These are phyloP conservation scores for Suillus discolor DNA, from an alignment of 768 basidiomycete species.

Conservation along the genomic window DNA sequence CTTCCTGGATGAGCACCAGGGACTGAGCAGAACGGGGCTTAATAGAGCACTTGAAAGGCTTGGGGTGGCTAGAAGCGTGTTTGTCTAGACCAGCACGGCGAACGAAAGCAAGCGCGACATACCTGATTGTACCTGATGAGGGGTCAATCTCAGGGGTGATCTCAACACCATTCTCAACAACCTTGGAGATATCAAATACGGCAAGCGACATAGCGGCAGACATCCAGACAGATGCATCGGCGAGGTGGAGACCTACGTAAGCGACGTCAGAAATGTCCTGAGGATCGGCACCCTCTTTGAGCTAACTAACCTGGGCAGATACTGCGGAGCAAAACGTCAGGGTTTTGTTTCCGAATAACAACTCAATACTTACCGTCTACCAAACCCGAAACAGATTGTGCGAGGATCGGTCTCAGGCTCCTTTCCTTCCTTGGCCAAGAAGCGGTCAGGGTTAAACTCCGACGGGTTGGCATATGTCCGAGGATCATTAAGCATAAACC, in stretches of 20 bases:
- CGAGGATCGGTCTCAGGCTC: slow-evolving; percentile 59
- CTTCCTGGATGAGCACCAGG: slow-evolving; percentile 46
- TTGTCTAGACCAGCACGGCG: neutral
- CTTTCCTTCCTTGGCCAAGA: slow-evolving; percentile 40
- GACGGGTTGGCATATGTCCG: slow-evolving; percentile 53
- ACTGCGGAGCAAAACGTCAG: slow-evolving; percentile 14
- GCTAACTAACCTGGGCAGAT: slow-evolving; percentile 31
- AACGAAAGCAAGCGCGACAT: neutral
- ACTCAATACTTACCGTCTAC: slow-evolving; percentile 48
- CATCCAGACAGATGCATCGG: slow-evolving; percentile 45
- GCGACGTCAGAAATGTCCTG: slow-evolving; percentile 19
- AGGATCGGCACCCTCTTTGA: neutral
- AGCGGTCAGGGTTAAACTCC: slow-evolving; percentile 62
- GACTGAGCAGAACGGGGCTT: slow-evolving; percentile 54
- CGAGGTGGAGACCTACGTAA: slow-evolving; percentile 42
- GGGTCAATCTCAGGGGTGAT: slow-evolving; percentile 53
- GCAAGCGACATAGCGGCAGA: slow-evolving; percentile 41
- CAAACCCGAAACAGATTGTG: slow-evolving; percentile 69
- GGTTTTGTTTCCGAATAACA: slow-evolving; percentile 7
- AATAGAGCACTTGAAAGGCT: slow-evolving; percentile 50
- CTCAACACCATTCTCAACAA: slow-evolving; percentile 39
- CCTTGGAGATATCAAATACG: slow-evolving; percentile 43
- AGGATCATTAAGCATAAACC: slow-evolving; percentile 36
- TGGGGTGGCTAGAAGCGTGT: neutral
- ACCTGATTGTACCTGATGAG: slow-evolving; percentile 62